phyloP scores from a whole-genome alignment of 495 filamentous ascomycete species.

The Neurospora terricola region DNA sequence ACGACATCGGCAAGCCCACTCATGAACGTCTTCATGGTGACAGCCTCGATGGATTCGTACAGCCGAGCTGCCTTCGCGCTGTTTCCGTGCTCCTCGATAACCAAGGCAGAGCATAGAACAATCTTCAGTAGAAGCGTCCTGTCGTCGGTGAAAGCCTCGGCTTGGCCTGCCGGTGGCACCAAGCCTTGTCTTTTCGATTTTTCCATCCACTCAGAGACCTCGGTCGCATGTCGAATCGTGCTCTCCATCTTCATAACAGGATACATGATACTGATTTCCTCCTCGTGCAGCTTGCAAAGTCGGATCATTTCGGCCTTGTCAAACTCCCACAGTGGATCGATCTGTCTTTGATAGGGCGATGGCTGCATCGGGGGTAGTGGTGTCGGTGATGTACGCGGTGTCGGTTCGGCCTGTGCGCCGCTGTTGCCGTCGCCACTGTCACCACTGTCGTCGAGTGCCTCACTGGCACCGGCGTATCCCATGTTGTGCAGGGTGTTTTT shows the following conservation, averaged over 20 bases:
- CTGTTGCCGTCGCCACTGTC: constrained; percentile 13
- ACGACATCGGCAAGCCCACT: constrained; percentile 55
- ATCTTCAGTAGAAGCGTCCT: constrained; percentile 67
- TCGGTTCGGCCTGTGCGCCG: constrained; percentile 38
- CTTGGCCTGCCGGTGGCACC: constrained; percentile 18
- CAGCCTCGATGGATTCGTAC: constrained; percentile 58
- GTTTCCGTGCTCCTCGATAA: constrained; percentile 64
- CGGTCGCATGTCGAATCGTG: constrained; percentile 52
- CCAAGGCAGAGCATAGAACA: constrained; percentile 63
- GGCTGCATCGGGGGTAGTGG: constrained; percentile 15
- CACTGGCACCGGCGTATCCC: constrained; percentile 57
- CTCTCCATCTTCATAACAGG: constrained; percentile 64
- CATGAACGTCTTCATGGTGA: constrained; percentile 59
- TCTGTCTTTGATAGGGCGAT: constrained; percentile 32
- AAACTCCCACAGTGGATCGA: constrained; percentile 68
- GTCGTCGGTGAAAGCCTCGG: constrained; percentile 58
- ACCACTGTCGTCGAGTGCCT: constrained; percentile 47
- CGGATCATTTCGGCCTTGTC: constrained; percentile 61
- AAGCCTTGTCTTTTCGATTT: constrained; percentile 20
- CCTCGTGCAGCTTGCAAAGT: constrained; percentile 63
- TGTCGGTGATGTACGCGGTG: constrained; percentile 41
- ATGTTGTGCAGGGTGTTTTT: constrained; percentile 81
- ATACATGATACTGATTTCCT: constrained; percentile 83
- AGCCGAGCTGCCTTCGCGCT: constrained; percentile 61
- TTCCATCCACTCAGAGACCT: constrained; percentile 62